Evolutionary conservation across 2,329 filamentous ascomycete species (phyloP).

Genomic region (Blastomyces silverae): DNA sequence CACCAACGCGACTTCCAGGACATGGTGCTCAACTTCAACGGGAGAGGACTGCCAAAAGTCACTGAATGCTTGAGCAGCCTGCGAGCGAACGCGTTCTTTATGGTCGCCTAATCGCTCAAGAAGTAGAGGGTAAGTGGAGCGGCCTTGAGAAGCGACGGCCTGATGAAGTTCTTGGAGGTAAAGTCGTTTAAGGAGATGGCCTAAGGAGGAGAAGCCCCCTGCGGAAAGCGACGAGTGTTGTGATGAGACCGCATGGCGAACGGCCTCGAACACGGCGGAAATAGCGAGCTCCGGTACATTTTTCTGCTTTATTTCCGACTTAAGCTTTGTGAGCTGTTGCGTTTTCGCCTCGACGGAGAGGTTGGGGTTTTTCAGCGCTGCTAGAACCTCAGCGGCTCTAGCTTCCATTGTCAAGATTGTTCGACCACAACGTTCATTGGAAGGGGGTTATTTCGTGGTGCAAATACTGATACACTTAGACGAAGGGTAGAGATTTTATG

Average conservation of each 20-base stretch:
- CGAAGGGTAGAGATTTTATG: neutral
- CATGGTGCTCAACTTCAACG: constrained; percentile 68
- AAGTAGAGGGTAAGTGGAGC: constrained; percentile 64
- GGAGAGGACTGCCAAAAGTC: constrained; percentile 68
- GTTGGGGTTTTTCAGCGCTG: constrained; percentile 55
- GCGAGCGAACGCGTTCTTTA: constrained; percentile 73
- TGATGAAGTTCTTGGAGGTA: constrained; percentile 75
- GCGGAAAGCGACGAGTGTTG: constrained; percentile 71
- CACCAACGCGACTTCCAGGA: constrained; percentile 69
- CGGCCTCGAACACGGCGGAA: constrained; percentile 69
- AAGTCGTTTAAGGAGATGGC: constrained; percentile 78
- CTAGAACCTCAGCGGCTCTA: constrained; percentile 49
- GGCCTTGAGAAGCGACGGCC: constrained; percentile 61
- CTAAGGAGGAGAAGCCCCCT: constrained; percentile 79
- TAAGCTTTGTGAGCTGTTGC: constrained; percentile 63
- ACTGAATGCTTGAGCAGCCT: constrained; percentile 66
- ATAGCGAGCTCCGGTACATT: constrained; percentile 72
- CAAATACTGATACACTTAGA: neutral
- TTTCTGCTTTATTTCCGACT: constrained; percentile 86
- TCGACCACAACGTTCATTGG: constrained; percentile 20
- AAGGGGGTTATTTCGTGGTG: neutral
- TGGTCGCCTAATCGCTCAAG: constrained; percentile 80
- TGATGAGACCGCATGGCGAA: constrained; percentile 66
- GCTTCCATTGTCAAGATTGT: constrained; percentile 46
- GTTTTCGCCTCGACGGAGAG: constrained; percentile 64